phyloP scores from a whole-genome alignment of 345 rosid genomes.

The Linum tenue region DNA sequence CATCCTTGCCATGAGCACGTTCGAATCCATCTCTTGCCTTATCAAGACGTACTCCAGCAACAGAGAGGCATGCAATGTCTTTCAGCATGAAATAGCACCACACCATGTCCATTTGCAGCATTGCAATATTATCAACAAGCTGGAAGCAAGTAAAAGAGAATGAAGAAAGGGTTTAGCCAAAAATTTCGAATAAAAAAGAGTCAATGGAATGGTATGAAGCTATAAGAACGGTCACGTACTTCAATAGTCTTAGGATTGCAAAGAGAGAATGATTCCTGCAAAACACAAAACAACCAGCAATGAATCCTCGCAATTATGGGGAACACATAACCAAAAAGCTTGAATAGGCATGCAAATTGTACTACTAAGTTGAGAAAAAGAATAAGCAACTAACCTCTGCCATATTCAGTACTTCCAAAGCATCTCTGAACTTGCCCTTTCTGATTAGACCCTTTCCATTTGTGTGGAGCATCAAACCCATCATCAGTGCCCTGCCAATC shows the following conservation, averaged over 20 bases:
- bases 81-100: slow-evolving; percentile 95
- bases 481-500: slow-evolving; percentile 67
- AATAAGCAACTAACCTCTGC: slow-evolving; percentile 57
- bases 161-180: slow-evolving; percentile 1
- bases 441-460: slow-evolving; percentile 59
- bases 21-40: slow-evolving; percentile 88
- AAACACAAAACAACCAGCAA: slow-evolving; percentile 8
- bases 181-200: not conserved
- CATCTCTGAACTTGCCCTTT: slow-evolving; percentile 58
- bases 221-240: slow-evolving; percentile 31
- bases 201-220: not conserved
- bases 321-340: not conserved
- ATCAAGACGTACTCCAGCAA: slow-evolving; percentile 71
- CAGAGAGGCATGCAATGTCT: slow-evolving; percentile 76
- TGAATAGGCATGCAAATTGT: not conserved
- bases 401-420: slow-evolving; percentile 81
- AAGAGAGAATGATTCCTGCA: slow-evolving; percentile 82
- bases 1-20: slow-evolving; percentile 85
- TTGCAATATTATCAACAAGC: slow-evolving; percentile 82
- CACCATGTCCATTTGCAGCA: slow-evolving; percentile 92
- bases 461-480: slow-evolving; percentile 87
- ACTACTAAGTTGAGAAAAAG: not conserved
- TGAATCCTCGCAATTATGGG: not conserved
- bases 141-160: slow-evolving; percentile 25
- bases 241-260: slow-evolving; percentile 74